Conservation (phyloP, 2,329 filamentous ascomycete species). For the Aspergillus thermomutatus region DNA sequence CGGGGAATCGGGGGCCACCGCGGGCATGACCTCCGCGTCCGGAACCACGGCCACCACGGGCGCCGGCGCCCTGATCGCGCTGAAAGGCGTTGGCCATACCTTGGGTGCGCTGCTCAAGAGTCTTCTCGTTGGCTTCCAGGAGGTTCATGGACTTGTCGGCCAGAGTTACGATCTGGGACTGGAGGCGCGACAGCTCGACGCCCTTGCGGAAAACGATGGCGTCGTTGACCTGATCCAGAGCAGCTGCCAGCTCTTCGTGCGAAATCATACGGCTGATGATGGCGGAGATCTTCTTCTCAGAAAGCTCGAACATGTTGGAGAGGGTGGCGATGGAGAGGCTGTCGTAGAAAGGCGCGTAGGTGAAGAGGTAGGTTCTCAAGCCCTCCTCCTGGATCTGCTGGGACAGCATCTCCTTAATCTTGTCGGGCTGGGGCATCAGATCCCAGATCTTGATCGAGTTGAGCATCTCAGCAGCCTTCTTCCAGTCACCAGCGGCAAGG, state of each 20-base stretch:
- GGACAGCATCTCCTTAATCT: constrained; percentile 95
- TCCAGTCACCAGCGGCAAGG: constrained; percentile 95
- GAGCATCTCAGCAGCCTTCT: constrained; percentile 90
- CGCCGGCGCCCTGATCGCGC: constrained; percentile 75
- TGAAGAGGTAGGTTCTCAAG: constrained; percentile 96
- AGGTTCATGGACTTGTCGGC: constrained; percentile 94
- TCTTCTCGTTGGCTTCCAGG: constrained; percentile 96
- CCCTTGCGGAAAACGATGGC: constrained; percentile 99
- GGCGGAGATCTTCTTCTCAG: constrained; percentile 84
- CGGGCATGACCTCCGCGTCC: constrained; percentile 36
- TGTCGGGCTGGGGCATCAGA: constrained; percentile 84
- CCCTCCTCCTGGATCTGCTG: constrained; percentile 99
- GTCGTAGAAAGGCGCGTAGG: constrained; percentile 98
- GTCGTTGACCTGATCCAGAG: constrained; percentile 94
- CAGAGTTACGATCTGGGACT: constrained; percentile 89
- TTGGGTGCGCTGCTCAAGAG: constrained; percentile 93
- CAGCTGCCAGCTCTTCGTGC: constrained; percentile 94
- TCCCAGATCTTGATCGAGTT: constrained; percentile 99
- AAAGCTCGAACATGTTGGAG: constrained; percentile 91
- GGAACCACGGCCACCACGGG: constrained; percentile 61
- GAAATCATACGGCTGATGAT: constrained; percentile 99
- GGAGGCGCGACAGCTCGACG: constrained; percentile 91
- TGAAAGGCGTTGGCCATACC: constrained; percentile 95
- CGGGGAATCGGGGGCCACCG: constrained; percentile 35
- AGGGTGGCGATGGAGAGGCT: constrained; percentile 84